phyloP scores from a whole-genome alignment of 169 alveolate genomes.

The Babesia microti region DNA sequence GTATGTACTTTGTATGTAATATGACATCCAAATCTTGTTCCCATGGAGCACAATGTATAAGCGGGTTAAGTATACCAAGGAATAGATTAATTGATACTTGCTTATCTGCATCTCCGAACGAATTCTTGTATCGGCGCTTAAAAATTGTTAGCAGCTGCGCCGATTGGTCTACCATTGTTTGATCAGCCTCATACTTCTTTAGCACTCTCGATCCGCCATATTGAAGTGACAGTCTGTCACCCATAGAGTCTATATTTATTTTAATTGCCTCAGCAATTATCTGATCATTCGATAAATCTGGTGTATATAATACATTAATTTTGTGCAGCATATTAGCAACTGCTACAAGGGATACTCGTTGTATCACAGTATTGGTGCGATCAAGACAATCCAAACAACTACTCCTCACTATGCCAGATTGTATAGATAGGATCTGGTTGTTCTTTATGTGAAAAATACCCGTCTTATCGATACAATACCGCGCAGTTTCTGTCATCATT shows the following conservation, averaged over 20 bases:
- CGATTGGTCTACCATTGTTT: constrained; percentile 37
- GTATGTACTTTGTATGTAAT: neutral
- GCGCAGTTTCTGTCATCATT: constrained; percentile 19
- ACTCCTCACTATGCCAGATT: constrained; percentile 85
- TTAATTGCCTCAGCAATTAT: no score
- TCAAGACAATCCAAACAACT: constrained; percentile 97
- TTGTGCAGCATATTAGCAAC: no score
- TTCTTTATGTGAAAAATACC: constrained; percentile 21
- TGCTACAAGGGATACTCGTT: no score
- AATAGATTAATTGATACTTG: constrained; percentile 47
- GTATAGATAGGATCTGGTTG: constrained; percentile 25
- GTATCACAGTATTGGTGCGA: constrained; percentile 87
- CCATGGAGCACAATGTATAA: neutral
- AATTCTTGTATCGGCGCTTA: constrained; percentile 47
- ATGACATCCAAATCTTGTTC: neutral
- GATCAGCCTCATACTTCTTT: constrained; percentile 49
- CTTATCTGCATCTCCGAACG: constrained; percentile 53
- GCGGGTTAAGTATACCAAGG: constrained; percentile 35
- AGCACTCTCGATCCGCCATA: constrained; percentile 65
- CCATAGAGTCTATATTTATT: constrained; percentile 50
- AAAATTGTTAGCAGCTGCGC: constrained; percentile 51
- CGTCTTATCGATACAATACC: constrained; percentile 7
- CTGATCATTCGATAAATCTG: no score
- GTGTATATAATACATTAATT: no score
- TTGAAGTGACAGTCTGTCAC: constrained; percentile 59